Percentiles rank a stretch among this genome's conserved stretches.
phyloP scores from a whole-genome alignment of 306 rosid genomes.

The Myrica gale region DNA sequence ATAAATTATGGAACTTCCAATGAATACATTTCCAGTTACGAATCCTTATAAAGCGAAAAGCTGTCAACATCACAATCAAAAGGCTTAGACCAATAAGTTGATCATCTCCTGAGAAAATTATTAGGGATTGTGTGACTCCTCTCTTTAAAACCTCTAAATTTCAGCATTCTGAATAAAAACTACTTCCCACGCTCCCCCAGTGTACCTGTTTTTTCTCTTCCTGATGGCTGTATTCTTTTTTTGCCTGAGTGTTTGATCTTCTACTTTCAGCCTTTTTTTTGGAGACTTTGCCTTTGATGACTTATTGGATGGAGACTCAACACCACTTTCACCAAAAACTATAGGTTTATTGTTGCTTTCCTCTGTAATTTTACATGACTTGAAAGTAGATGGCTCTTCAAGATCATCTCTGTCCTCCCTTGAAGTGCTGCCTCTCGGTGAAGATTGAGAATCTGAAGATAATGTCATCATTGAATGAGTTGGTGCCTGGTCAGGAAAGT shows the following conservation, averaged over 20 bases:
- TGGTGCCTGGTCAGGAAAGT: slow-evolving; percentile 51
- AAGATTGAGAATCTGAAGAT: slow-evolving; percentile 62
- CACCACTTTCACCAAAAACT: slow-evolving; percentile 22
- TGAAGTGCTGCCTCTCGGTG: slow-evolving; percentile 34
- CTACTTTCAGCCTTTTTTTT: slow-evolving; percentile 24
- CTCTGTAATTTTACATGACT: slow-evolving; percentile 34
- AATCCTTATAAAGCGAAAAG: background rate
- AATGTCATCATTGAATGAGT: slow-evolving; percentile 42
- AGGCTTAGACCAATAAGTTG: background rate
- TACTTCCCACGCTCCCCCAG: slow-evolving; percentile 12
- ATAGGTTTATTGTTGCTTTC: slow-evolving; percentile 24
- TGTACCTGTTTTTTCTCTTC: slow-evolving; percentile 47
- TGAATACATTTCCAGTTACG: slow-evolving; percentile 8
- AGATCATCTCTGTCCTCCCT: slow-evolving; percentile 31
- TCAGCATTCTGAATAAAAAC: slow-evolving; percentile 15
- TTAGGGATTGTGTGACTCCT: slow-evolving; percentile 5
- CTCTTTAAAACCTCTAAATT: slow-evolving; percentile 6
- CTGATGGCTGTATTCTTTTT: slow-evolving; percentile 39
- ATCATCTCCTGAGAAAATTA: background rate
- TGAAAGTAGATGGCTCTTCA: slow-evolving; percentile 37
- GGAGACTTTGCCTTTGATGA: slow-evolving; percentile 31
- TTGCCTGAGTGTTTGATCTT: slow-evolving; percentile 27
- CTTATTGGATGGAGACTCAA: slow-evolving; percentile 32
- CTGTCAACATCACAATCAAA: background rate
- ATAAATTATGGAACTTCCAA: slow-evolving; percentile 12